Conservation (phyloP, 306 rosid genomes). For the Abrus pulchellus region DNA sequence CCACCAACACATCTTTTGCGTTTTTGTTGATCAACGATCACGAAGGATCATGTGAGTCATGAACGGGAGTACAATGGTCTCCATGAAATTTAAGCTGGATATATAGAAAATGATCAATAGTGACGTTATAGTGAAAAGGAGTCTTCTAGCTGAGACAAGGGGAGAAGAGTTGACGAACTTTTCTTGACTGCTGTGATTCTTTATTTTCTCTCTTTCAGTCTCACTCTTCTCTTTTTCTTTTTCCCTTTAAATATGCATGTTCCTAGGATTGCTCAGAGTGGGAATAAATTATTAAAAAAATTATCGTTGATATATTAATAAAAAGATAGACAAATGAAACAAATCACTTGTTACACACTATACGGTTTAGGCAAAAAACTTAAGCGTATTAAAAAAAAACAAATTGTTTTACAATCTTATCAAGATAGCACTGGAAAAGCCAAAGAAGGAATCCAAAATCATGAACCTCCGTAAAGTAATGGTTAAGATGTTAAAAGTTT, state of each 20-base stretch:
- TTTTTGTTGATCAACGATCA: slow-evolving; percentile 5
- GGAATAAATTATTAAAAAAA: too few relatives aligned
- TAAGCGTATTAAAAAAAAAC: neutral
- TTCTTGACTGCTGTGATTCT: neutral
- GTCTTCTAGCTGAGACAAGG: neutral
- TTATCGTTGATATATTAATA: neutral
- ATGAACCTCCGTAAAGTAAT: neutral
- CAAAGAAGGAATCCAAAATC: neutral
- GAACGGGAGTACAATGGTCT: neutral
- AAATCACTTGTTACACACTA: neutral
- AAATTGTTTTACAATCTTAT: too few relatives aligned
- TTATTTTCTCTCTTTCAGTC: neutral
- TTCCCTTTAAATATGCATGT: neutral
- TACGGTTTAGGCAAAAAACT: neutral
- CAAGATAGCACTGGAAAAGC: neutral
- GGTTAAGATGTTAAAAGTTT: too few relatives aligned
- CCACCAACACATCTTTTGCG: neutral
- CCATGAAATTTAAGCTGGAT: neutral
- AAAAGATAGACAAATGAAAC: neutral
- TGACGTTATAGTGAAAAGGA: neutral
- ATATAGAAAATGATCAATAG: slow-evolving; percentile 12
- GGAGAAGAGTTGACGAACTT: neutral
- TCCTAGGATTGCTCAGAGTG: too few relatives aligned
- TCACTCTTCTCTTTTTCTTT: neutral
- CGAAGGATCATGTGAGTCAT: neutral